These are phyloP conservation scores for Penicillium flavigenum DNA, from an alignment of 495 filamentous ascomycete species.

Conservation along the genomic window DNA sequence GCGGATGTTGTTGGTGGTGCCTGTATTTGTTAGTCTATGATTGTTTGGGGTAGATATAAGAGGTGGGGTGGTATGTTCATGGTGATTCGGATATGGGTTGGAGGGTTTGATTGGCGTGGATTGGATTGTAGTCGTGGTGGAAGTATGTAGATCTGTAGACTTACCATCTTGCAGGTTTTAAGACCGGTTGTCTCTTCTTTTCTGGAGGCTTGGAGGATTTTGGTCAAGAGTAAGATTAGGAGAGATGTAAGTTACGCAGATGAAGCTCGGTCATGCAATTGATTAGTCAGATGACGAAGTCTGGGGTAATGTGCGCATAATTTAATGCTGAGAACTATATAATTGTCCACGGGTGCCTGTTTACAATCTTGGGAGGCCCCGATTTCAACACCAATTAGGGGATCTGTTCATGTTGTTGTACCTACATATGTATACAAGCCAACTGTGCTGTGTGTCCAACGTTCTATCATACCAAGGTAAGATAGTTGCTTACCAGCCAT, in stretches of 20 bases:
- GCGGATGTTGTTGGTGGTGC: slow-evolving; percentile 49
- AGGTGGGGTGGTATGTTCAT: slow-evolving; percentile 15
- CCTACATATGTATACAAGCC: background rate
- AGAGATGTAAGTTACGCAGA: background rate
- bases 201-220: background rate
- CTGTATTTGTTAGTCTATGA: slow-evolving; percentile 9
- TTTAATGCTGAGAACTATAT: background rate
- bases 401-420: background rate
- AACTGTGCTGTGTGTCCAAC: background rate
- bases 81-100: slow-evolving; percentile 6
- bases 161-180: slow-evolving; percentile 2
- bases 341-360: too few species aligned
- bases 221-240: background rate
- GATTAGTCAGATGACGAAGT: slow-evolving; percentile 14
- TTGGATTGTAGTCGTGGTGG: background rate
- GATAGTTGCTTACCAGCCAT: background rate
- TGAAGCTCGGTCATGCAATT: slow-evolving; percentile 6
- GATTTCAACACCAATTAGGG: background rate
- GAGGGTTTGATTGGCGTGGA: background rate
- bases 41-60: background rate
- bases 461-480: background rate
- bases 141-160: background rate
- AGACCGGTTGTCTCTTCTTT: background rate
- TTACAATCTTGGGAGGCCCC: background rate
- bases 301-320: slow-evolving; percentile 13